phyloP scores from a whole-genome alignment of 2,329 filamentous ascomycete species.

The Neonectria coccinea region DNA sequence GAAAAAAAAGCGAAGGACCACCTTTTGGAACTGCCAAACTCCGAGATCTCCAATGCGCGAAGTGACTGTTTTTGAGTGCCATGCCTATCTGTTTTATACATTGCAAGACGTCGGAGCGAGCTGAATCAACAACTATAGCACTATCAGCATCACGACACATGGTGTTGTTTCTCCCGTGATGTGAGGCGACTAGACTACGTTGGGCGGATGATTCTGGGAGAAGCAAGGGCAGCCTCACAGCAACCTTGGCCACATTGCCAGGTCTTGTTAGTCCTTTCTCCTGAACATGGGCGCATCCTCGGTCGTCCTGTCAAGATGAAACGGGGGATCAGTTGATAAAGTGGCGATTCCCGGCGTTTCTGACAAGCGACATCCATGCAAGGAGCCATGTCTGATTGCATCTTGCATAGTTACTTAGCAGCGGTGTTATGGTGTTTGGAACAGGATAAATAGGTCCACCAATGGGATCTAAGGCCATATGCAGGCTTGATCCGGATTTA shows the following conservation, averaged over 20 bases:
- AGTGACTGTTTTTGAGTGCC: neutral
- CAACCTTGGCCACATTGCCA: neutral
- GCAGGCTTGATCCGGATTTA: neutral
- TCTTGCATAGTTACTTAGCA: neutral
- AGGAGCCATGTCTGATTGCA: neutral
- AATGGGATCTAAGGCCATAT: neutral
- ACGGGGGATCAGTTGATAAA: neutral
- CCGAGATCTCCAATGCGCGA: neutral
- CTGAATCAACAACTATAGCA: neutral
- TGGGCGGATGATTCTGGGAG: neutral
- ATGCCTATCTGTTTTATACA: neutral
- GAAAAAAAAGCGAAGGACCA: slow-evolving; percentile 27
- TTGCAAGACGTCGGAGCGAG: neutral
- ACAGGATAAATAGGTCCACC: neutral
- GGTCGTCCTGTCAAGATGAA: neutral
- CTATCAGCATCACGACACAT: neutral
- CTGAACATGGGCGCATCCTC: neutral
- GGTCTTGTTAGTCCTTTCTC: neutral
- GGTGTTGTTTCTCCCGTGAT: no score
- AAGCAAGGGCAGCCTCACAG: neutral
- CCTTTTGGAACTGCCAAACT: slow-evolving; percentile 1
- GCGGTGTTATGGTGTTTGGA: neutral
- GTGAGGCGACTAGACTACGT: neutral
- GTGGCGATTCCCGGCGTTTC: neutral
- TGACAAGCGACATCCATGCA: neutral